Evolutionary conservation across 495 filamentous ascomycete genomes (phyloP), one percentile per base, ranked within the genome.

Genomic region (Lasiosphaeris hirsuta): DNA sequence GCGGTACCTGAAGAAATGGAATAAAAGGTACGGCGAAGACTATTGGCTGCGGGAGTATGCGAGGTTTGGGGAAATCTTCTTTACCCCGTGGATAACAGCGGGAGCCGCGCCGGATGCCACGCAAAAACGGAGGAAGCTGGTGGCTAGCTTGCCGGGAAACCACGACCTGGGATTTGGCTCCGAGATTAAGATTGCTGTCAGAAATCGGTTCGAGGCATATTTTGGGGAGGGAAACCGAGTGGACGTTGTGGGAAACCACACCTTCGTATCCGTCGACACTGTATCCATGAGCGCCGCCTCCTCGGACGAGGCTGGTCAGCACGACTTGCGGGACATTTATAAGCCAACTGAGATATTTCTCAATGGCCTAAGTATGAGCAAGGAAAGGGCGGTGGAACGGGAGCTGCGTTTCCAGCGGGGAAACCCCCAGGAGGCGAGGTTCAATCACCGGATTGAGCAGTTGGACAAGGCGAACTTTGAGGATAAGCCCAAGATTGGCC

Each of bases 161-260:
- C 95, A 99, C 69, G 95, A 99, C 69, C 74, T 97, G n/a, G 95
- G 95, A 1, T 93, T 99, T 63, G 95, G 89, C 1, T 82, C 81
- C 23, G 88, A 91, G 15, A 86, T 99, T 51, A 88, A 94, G 64
- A 63, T 86, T 19, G 73, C 87, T 0, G 89, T 96, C 10, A 80
- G 91, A 49, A 81, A 89, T 63, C 78, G 95, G 43, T 97, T 96
- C 67, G 84, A 89, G 60, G 81, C 87, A 1, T 96, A 88, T 69
- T 97, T 99, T 73, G 95, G 95, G 10, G 82, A 90, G 47, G 86
- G 87, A 10, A 97, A 96, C 62, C 79, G 89, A 13, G 82, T 97
- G 13, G 90, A 96, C 66, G 79, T 96, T 9, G 81, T 96, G 56
- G 95, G 91, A 3, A 99, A 99, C 62, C 95, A 99, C 69, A 94